Conservation (phyloP, 148 eudicot species). For the Rhododendron vialii region DNA sequence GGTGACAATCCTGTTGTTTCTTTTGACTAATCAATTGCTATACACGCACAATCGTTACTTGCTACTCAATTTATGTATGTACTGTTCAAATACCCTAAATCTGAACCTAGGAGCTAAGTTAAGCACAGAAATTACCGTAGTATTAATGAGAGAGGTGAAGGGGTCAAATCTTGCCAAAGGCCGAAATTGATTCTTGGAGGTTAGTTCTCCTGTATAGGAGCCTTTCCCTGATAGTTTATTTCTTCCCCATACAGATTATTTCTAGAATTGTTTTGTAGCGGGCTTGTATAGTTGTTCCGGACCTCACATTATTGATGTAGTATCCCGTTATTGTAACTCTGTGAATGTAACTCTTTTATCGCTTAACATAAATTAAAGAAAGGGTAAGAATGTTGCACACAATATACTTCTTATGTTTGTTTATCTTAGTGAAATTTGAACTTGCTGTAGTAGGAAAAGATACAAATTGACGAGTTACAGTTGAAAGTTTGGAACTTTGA, state of each 20-base stretch:
- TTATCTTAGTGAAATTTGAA: neutral
- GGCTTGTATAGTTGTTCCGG: too few relatives aligned
- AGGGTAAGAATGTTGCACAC: neutral
- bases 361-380: neutral
- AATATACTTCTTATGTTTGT: neutral
- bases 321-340: too few relatives aligned
- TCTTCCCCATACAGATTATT: too few relatives aligned
- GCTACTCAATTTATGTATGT: neutral
- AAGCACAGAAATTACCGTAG: neutral
- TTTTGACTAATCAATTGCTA: neutral
- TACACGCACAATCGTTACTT: neutral
- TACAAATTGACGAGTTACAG: neutral
- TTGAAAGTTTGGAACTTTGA: neutral
- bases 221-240: too few relatives aligned
- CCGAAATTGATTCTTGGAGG: too few relatives aligned
- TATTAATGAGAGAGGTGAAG: too few relatives aligned
- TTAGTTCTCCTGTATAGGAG: too few relatives aligned
- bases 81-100: neutral
- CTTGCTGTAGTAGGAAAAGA: neutral
- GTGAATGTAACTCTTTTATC: too few relatives aligned
- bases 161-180: too few relatives aligned
- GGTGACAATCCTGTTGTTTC: neutral
- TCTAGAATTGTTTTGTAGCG: too few relatives aligned
- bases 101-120: neutral
- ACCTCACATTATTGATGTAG: too few relatives aligned